Base-by-base conservation (phyloP, 2,329 filamentous ascomycete genomes). In the Hymenotorrendiella dingleyae region DNA sequence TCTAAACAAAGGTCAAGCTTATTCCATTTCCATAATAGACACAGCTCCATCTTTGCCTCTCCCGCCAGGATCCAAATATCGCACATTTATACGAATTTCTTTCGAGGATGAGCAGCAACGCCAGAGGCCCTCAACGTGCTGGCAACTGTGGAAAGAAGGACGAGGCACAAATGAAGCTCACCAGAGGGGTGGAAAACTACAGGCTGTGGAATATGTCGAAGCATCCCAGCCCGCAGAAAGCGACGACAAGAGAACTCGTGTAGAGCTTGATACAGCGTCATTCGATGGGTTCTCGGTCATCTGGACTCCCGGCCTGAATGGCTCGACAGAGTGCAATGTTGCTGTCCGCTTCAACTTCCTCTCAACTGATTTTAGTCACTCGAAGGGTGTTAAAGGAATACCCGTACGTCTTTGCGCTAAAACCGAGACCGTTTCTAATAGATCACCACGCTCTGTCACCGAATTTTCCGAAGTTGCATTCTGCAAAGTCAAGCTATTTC, bases 321-420 rank as follows among this genome's bases (percentile, higher is more conserved):
- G 82, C 0, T 65, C 70, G 0, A 70, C 84, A 3, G 89, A 96
- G 56, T 93, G 89, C 62, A 86, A 81, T 36, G 80, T 98, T 43
- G 85, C 89, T 7, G 87, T 97, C 10, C 86, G 93, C 34, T 98
- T 97, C 73, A 98, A 98, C 67, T 98, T 98, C 61, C 72, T 98
- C 0, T 98, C 93, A 0, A 98, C 93, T 7, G 93, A 98, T 62
- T 98, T 97, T 62, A 97, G 91, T 63, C 93, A 97, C 61, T 97
- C 93, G 8, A 98, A 98, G 61, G 93, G 93, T 34, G 93, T 98
- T 36, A 98, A 97, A 66, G 93, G 93, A 26, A 96, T 97, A 52
- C 91, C 93, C 0, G 90, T 98, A 4, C 74, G 93, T 42, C 74
- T 97, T 0, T 97, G 91, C 63, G 82, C 90, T 11, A 97, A 97